Evolutionary conservation across 371 early-diverging fungal species (phyloP).

Genomic region (Saksenaea oblongispora): DNA sequence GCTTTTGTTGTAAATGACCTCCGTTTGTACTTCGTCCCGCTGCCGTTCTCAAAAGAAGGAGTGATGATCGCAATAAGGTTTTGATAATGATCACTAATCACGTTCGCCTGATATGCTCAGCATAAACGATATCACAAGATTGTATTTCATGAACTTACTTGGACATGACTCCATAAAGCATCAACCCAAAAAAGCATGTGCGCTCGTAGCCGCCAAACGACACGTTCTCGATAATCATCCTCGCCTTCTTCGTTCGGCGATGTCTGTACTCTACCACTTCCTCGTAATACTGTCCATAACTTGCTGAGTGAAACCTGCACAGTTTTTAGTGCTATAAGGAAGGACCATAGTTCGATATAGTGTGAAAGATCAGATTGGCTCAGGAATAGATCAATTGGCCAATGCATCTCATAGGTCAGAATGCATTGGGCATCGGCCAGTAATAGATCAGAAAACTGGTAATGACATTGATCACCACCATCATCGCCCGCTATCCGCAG

Average conservation of each 20-base stretch:
- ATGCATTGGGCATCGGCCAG: slow-evolving; percentile 53
- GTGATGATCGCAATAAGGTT: slow-evolving; percentile 24
- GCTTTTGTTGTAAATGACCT: slow-evolving; percentile 6
- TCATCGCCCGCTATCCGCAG: slow-evolving; percentile 16
- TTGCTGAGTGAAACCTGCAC: slow-evolving; percentile 42
- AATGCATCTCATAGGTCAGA: slow-evolving; percentile 60
- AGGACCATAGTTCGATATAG: slow-evolving; percentile 65
- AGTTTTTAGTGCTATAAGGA: slow-evolving; percentile 55
- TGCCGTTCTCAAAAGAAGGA: slow-evolving; percentile 1
- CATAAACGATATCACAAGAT: not conserved
- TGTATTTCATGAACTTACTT: slow-evolving; percentile 44
- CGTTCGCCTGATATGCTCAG: slow-evolving; percentile 54
- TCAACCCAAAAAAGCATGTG: slow-evolving; percentile 77
- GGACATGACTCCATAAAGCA: slow-evolving; percentile 75
- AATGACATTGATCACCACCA: not conserved
- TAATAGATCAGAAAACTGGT: slow-evolving; percentile 53
- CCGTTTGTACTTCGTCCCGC: slow-evolving; percentile 5
- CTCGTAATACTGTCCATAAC: slow-evolving; percentile 28
- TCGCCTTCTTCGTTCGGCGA: slow-evolving; percentile 8
- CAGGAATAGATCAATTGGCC: slow-evolving; percentile 82
- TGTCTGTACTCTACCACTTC: not conserved
- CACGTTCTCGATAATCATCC: slow-evolving; percentile 31
- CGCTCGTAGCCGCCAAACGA: slow-evolving; percentile 57
- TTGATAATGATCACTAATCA: slow-evolving; percentile 51
- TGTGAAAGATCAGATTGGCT: slow-evolving; percentile 56